These are phyloP conservation scores for Mycosarcoma mackinlayi DNA, from an alignment of 1,284 basidiomycete genomes.

Conservation along the genomic window DNA sequence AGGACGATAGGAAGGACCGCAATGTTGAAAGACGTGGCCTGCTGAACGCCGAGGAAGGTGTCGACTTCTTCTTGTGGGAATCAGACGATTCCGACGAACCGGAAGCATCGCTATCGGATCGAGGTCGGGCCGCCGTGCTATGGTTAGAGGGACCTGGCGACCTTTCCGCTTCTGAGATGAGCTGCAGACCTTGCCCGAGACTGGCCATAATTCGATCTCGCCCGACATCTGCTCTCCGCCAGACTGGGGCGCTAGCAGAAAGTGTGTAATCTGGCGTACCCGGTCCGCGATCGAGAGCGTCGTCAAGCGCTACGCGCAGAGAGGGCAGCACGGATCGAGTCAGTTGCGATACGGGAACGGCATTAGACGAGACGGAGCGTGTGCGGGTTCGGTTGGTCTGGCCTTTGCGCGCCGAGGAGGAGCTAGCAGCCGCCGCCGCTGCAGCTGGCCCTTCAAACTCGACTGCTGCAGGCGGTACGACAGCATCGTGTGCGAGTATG, in stretches of 20 bases:
- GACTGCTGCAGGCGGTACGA: background rate
- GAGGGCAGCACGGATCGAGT: slow-evolving; percentile 22
- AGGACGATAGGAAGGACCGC: slow-evolving; percentile 55
- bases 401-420: slow-evolving; percentile 34
- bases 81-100: slow-evolving; percentile 22
- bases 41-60: slow-evolving; percentile 4
- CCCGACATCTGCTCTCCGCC: slow-evolving; percentile 38
- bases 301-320: slow-evolving; percentile 13
- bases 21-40: slow-evolving; percentile 29
- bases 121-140: slow-evolving; percentile 18
- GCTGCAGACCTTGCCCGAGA: slow-evolving; percentile 43
- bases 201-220: slow-evolving; percentile 41
- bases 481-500: background rate
- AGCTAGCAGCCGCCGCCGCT: slow-evolving; percentile 20
- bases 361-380: slow-evolving; percentile 48
- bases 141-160: slow-evolving; percentile 13
- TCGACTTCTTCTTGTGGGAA: slow-evolving; percentile 34
- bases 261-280: slow-evolving; percentile 55
- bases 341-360: slow-evolving; percentile 31
- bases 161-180: slow-evolving; percentile 36
- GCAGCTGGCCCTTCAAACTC: slow-evolving; percentile 6
- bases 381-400: slow-evolving; percentile 24
- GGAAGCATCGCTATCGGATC: slow-evolving; percentile 30
- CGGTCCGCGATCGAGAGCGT: slow-evolving; percentile 40
- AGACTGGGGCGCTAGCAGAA: slow-evolving; percentile 28